Evolutionary conservation across 768 basidiomycete species (phyloP), one percentile per base, ranked within the genome.

Genomic region (Boletus subcaerulescens): DNA sequence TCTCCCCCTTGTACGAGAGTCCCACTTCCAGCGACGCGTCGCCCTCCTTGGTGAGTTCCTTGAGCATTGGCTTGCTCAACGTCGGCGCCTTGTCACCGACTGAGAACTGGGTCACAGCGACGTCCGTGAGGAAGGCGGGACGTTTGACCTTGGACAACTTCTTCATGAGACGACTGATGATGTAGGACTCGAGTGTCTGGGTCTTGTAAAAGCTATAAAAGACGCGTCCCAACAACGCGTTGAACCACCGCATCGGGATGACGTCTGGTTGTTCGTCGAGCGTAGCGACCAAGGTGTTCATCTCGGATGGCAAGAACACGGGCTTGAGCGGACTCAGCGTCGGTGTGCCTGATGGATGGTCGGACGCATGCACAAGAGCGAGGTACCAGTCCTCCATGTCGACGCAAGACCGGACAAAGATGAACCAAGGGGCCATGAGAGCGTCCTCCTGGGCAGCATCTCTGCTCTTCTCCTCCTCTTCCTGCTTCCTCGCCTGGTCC

Each of bases 371-470:
- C 20, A 93, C 70, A 51, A 97, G 79, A 0, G 91, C 78, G 35
- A 92, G 73, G 68, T 93, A 93, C 92, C 94, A 98, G 72, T 99
- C 96, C 72, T 99, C 97, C 91, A 98, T 97, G 66, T 93, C 91
- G 50, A 86, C 76, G 69, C 86, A 93, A 29, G 84, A 87, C 57
- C 87, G 86, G 18, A 93, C 85, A 72, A 98, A 98, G 63, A 99
- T 84, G 76, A 89, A 99, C 93, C 94, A 98, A 3, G 93, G 89
- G 3, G 83, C 81, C 6, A 79, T 73, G 48, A 78, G 58, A 1
- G 80, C 77, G 66, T 84, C 77, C 56, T 84, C 80, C 55, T 74
- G 70, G 38, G 77, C 79, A 31, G 69, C 53, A 24, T 75, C 73
- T 43, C 56, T 61, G 52, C 58, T 47, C 70, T 66, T 78, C 74